Base-by-base conservation (phyloP, 129 eudicot genomes). In the Sambucus nigra region DNA sequence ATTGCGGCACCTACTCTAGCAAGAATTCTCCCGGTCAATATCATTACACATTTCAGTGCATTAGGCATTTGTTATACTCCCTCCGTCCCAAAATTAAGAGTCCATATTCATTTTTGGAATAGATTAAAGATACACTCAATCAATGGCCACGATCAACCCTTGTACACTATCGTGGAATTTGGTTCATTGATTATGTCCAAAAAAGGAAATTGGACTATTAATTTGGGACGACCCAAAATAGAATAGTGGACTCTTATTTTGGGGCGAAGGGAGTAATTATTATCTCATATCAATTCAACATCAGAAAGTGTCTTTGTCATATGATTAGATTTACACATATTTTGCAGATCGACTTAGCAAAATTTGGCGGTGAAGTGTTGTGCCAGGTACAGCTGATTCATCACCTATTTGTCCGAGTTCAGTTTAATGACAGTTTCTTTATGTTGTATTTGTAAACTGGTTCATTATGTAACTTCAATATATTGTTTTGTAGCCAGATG, bases 1-100 rank as follows among this genome's bases (percentile, higher is more conserved):
- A 71, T 89, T 62, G 88, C 97, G 73, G 97, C 97, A 31, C 93
- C 97, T 28, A 72, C 93, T 48, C 71, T 89, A 42, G 97, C 95
- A 68, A 84, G 79, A 69, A 81, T 84, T 53, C 80, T 89, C 66
- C 97, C 97, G 79, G 97, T 89, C 59, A 8, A 87, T 70, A 45
- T 58, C 48, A 19, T 57, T 26, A 38, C 33, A 33, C 12, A 9
- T 11, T 39, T 9, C n/a, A n/a, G n/a, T n/a, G n/a, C n/a, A n/a
- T n/a, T n/a, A n/a, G n/a, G n/a, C n/a, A n/a, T n/a, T n/a, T n/a
- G n/a, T n/a, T n/a, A n/a, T n/a, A n/a, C n/a, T n/a, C n/a, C n/a
- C n/a, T n/a, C n/a, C n/a, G n/a, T n/a, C n/a, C n/a, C n/a, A n/a
- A n/a, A n/a, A n/a, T n/a, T n/a, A n/a, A n/a, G n/a, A n/a, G n/a